Evolutionary conservation across 208 protist genomes (phyloP).

Genomic region (Leishmania lainsoni): DNA sequence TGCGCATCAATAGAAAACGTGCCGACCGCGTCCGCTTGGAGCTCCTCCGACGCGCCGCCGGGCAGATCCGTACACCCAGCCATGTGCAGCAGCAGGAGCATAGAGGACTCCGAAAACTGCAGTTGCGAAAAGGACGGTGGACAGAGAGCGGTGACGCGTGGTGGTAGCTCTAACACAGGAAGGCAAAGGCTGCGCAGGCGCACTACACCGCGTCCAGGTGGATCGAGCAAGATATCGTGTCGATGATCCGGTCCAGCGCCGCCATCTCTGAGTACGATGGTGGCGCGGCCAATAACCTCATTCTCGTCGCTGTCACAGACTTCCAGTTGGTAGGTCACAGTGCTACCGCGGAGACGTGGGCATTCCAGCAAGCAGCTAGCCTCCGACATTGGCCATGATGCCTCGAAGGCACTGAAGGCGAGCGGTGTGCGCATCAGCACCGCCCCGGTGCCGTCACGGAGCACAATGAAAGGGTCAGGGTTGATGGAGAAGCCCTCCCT

Average conservation of each 20-base stretch:
- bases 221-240: constrained; percentile 52
- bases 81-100: constrained; percentile 63
- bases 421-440: constrained; percentile 70
- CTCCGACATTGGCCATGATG: constrained; percentile 52
- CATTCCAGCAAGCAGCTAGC: constrained; percentile 80
- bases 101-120: constrained; percentile 2
- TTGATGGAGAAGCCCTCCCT: constrained; percentile 43
- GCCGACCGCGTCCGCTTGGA: constrained; percentile 64
- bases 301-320: constrained; percentile 80
- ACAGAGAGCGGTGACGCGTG: background rate
- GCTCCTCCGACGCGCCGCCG: constrained; percentile 45
- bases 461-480: constrained; percentile 81
- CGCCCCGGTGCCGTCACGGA: constrained; percentile 48
- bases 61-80: constrained; percentile 54
- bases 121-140: background rate
- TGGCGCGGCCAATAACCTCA: constrained; percentile 53
- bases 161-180: constrained; percentile 23
- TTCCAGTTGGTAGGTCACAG: constrained; percentile 59
- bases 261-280: constrained; percentile 46
- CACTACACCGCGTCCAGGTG: constrained; percentile 37
- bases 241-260: constrained; percentile 45
- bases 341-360: constrained; percentile 59
- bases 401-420: constrained; percentile 47
- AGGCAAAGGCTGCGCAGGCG: constrained; percentile 34
- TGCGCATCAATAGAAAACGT: constrained; percentile 40